Base-by-base conservation (phyloP, 2,329 filamentous ascomycete genomes). In the Phialophora macrospora region DNA sequence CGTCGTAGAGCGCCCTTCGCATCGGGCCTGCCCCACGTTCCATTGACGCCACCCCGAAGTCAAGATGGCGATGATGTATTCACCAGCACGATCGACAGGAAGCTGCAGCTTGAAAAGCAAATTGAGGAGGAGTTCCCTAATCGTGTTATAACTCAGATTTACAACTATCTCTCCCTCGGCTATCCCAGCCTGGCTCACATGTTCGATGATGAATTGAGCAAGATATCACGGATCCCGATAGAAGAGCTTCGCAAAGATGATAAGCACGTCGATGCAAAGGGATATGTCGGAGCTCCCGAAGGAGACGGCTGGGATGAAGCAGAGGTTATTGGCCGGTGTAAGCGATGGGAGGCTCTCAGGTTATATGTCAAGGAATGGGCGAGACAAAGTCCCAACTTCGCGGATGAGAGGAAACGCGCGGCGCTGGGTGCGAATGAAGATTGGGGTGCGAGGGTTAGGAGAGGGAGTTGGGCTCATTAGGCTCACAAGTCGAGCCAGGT, bases 141-240 rank as follows among this genome's bases (percentile, higher is more conserved):
- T 75, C 83, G 83, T 3, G 97, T 97, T 75, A 87, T 97, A 63
- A 97, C 93, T 0, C 94, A 98, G 77, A 93, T 98, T 7, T 98
- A 96, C 83, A 97, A 98, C 77, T 98, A 98, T 77, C 84, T 98
- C 17, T 96, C 92, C 0, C 84, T 98, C 4, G 94, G 94, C 4
- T 97, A 97, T 76, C 93, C 94, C 2, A 89, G 91, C 38, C 87
- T 93, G 73, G 94, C 93, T 11, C 87, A 90, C 24, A 85, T 87
- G 44, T 98, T 91, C 74, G 94, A 98, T 74, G 85, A 88, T 11
- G 94, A 98, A 80, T 82, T 98, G 22, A 87, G 88, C 71, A 92
- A 90, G 75, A 96, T 97, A 63, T 90, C 89, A 34, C 83, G 85
- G 9, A 87, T 96, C 6, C 75, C 85, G 0, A 75, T 94, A 7